Base-by-base conservation (phyloP, 2,329 filamentous ascomycete species). In the Rutstroemia sp. region DNA sequence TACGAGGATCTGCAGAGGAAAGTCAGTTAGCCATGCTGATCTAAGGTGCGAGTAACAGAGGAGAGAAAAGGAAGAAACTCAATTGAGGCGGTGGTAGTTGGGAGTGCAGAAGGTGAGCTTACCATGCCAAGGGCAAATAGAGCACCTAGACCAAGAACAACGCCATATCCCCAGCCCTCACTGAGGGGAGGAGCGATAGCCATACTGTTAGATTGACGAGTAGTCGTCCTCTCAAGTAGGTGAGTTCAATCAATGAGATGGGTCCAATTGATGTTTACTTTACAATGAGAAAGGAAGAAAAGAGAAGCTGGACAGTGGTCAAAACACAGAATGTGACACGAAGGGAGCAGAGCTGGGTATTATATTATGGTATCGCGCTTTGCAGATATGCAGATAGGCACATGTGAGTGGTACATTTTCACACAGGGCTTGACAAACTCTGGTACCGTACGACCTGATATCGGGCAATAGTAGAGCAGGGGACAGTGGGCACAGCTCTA, bases 111-210 rank as follows among this genome's bases (percentile, higher is more conserved):
- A 34, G 25, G 14, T 39, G 27, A 48, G 55, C 66, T 62, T 61
- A 85, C 84, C 82, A 86, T 86, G 38, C 79, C 76, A 65, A 84
- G 73, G 14, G 82, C 80, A 69, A 86, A 86, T 5, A 80, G 72
- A 65, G 83, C 81, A 27, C 83, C 82, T 27, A 85, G 54, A 30
- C 68, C 82, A 44, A 85, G 68, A 54, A 86, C 77, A 56, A 86
- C 80, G 48, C 81, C 82, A 80, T 85, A 85, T 59, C 82, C 82
- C 68, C 80, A 82, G 39, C 75, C 77, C 61, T 59, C 52, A 47
- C 54, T 67, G 23, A 70, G 62, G 46, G 68, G 67, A 42, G 67
- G 67, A 25, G 61, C 61, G 46, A 69, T 67, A 14, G 68, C 42
- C 67, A 69, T 69, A 2, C 57, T 66, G 51, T 34, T 34, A 4